Evolutionary conservation across 306 rosid genomes (phyloP).

Genomic region (Purshia tridentata): DNA sequence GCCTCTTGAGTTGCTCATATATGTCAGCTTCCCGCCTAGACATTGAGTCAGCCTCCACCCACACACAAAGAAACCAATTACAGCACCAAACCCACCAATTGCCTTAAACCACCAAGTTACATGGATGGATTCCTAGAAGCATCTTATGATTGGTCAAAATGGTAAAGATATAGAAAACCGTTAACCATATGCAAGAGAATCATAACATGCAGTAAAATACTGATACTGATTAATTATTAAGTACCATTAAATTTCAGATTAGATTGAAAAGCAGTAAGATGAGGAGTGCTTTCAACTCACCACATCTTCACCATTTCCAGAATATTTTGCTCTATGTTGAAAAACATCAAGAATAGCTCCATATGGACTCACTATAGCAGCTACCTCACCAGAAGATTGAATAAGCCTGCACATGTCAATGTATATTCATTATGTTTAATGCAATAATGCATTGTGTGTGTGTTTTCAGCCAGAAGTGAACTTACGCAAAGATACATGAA

Average conservation of each 20-base stretch:
- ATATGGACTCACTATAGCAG: constrained; percentile 28
- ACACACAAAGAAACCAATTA: constrained; percentile 23
- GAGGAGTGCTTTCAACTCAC: constrained; percentile 12
- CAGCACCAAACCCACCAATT: constrained; percentile 27
- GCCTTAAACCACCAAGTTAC: constrained; percentile 22
- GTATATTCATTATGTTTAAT: background rate
- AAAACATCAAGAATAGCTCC: constrained; percentile 22
- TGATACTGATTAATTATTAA: background rate
- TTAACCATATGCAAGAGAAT: too few species aligned
- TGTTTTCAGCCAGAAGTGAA: background rate
- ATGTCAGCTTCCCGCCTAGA: constrained; percentile 31
- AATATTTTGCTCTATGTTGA: constrained; percentile 9
- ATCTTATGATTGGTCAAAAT: background rate
- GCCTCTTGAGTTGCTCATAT: constrained; percentile 32
- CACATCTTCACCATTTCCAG: constrained; percentile 6
- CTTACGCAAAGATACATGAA: constrained; percentile 30
- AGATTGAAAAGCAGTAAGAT: background rate
- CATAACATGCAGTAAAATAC: too few species aligned
- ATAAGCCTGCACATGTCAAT: constrained; percentile 19
- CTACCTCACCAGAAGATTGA: constrained; percentile 28
- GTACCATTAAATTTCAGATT: background rate
- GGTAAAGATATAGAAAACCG: background rate
- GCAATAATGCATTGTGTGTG: background rate
- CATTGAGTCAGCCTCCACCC: constrained; percentile 22
- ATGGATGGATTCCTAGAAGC: background rate